Conservation (phyloP, 257 asterid genomes). For the Lantana camara region DNA sequence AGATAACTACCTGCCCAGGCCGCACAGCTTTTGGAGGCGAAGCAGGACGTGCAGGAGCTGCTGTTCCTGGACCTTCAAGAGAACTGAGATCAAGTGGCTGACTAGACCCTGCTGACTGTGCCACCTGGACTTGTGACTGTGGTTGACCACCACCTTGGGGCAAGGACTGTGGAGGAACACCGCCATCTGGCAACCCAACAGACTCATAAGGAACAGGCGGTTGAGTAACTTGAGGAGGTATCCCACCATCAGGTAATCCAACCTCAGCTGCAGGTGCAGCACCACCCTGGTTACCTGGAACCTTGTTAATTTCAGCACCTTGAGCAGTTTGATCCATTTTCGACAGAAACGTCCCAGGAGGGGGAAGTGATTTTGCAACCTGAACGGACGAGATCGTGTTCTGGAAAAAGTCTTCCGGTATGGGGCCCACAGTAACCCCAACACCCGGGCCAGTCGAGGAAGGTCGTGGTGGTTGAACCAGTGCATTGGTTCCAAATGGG, state of each 20-base stretch:
- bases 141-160: conserved; percentile 50
- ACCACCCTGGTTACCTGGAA: conserved; percentile 52
- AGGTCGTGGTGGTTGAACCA: conserved; percentile 66
- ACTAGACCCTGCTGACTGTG: conserved; percentile 50
- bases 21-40: conserved; percentile 96
- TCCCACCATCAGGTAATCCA: conserved; percentile 75
- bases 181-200: conserved; percentile 87
- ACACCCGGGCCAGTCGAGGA: conserved; percentile 48
- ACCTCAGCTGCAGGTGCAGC: conserved; percentile 40
- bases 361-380: conserved; percentile 84
- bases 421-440: conserved; percentile 79
- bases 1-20: conserved; percentile 82
- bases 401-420: conserved; percentile 99
- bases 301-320: conserved; percentile 47
- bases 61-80: conserved; percentile 84
- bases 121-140: conserved; percentile 47
- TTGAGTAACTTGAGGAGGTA: conserved; percentile 77
- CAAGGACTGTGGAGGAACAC: conserved; percentile 70
- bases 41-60: conserved; percentile 56
- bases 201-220: conserved; percentile 56
- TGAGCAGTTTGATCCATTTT: conserved; percentile 70
- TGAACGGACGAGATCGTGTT: conserved; percentile 85
- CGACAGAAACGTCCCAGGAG: conserved; percentile 79
- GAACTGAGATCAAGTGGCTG: conserved; percentile 98
- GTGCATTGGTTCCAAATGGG: conserved; percentile 63